These are phyloP conservation scores for Suillus tomentosus DNA, from an alignment of 768 basidiomycete genomes.

Conservation along the genomic window DNA sequence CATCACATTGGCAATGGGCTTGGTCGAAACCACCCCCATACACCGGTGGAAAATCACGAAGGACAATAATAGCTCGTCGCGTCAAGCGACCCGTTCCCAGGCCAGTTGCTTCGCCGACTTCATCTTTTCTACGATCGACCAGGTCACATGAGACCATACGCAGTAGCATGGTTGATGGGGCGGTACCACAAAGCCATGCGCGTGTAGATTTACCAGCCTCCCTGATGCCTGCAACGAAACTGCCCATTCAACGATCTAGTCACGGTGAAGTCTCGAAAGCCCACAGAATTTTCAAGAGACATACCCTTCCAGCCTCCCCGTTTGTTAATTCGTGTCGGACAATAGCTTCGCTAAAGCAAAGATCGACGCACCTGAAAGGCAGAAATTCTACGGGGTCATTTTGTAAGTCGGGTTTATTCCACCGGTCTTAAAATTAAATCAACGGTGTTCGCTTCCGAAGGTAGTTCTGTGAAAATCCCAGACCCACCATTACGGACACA, in stretches of 20 bases:
- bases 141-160: neutral
- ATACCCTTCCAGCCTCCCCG: no score
- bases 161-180: neutral
- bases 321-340: neutral
- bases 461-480: conserved; percentile 1
- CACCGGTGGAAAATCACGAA: no score
- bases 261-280: neutral
- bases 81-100: neutral
- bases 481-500: conserved; percentile 44
- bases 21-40: neutral
- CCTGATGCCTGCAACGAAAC: neutral
- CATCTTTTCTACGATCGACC: neutral
- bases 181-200: neutral
- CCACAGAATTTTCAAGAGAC: neutral
- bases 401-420: neutral
- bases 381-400: conserved; percentile 2
- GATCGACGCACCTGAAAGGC: neutral
- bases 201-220: neutral
- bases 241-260: no score
- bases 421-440: neutral
- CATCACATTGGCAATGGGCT: neutral
- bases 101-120: neutral
- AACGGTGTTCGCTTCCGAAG: conserved; percentile 1
- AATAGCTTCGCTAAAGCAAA: neutral
- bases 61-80: neutral